A percentile compares a stretch with the other conserved stretches of the same genome.
These are phyloP conservation scores for Salix arbutifolia DNA, from an alignment of 345 rosid genomes.

Conservation along the genomic window DNA sequence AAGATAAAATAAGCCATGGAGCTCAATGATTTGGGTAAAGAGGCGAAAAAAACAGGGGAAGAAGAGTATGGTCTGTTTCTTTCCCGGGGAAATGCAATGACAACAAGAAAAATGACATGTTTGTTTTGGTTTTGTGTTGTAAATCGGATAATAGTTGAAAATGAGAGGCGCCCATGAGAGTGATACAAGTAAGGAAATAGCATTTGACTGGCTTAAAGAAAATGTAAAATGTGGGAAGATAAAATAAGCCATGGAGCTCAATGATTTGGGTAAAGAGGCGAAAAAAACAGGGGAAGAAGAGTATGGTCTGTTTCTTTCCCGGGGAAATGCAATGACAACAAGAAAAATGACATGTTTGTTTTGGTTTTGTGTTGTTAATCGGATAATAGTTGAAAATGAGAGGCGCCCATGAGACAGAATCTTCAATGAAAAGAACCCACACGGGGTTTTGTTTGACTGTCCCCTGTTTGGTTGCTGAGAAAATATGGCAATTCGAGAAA, in stretches of 20 bases:
- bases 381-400: not conserved
- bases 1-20: not conserved
- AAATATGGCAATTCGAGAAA: not conserved
- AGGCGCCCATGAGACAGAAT: not conserved
- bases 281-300: conserved; percentile 16
- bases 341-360: not conserved
- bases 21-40: not conserved
- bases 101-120: not conserved
- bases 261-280: not conserved
- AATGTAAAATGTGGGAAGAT: not conserved
- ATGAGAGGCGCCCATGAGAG: not conserved
- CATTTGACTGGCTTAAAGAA: not conserved
- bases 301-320: conserved; percentile 28
- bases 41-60: conserved; percentile 5
- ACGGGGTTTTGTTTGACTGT: conserved; percentile 4
- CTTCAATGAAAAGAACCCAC: conserved; percentile 1
- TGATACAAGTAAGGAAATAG: not conserved
- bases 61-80: conserved; percentile 33
- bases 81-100: not conserved
- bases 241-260: not conserved
- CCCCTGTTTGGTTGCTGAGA: not conserved
- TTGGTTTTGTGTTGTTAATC: not conserved
- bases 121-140: not conserved
- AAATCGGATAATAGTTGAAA: not conserved
- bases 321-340: not conserved